Conservation (phyloP, 164 flowering plant genomes). For the Piper longum region DNA sequence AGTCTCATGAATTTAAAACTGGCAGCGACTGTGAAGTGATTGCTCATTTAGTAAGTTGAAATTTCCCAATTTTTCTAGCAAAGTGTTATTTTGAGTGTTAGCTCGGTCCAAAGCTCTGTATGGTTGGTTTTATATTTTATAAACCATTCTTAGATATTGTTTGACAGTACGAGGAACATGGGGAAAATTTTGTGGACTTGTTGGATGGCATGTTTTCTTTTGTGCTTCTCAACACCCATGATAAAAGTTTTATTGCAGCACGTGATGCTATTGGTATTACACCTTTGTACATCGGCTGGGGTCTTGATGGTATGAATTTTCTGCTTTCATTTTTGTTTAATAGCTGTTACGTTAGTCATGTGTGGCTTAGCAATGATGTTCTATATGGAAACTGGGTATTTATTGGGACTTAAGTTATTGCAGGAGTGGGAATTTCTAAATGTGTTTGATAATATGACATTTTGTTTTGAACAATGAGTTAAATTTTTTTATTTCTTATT, state of each 20-base stretch:
- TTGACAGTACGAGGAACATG: constrained; percentile 84
- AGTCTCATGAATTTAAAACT: constrained; percentile 60
- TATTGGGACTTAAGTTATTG: too few relatives aligned
- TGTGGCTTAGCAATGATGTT: not conserved
- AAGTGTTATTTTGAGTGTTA: not conserved
- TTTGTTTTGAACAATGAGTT: too few relatives aligned
- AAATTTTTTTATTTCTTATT: too few relatives aligned
- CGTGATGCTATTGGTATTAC: constrained; percentile 92
- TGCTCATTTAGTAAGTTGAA: constrained; percentile 81
- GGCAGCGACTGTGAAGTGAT: constrained; percentile 98
- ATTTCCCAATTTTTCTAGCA: not conserved
- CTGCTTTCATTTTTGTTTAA: constrained; percentile 1
- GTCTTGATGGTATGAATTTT: constrained; percentile 73
- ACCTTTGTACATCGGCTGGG: constrained; percentile 96
- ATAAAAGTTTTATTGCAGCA: constrained; percentile 88
- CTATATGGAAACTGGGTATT: not conserved
- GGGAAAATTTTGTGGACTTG: constrained; percentile 85
- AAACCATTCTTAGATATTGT: not conserved
- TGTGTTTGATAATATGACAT: too few relatives aligned
- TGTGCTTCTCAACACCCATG: constrained; percentile 86
- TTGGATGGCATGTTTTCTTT: constrained; percentile 98
- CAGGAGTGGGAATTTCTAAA: not conserved
- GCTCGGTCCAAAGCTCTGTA: not conserved
- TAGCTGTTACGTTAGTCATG: not conserved
- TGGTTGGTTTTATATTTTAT: not conserved